Evolutionary conservation across 495 filamentous ascomycete genomes (phyloP), one percentile per base, ranked within the genome.

Genomic region (Thermothielavioides terrestris): DNA sequence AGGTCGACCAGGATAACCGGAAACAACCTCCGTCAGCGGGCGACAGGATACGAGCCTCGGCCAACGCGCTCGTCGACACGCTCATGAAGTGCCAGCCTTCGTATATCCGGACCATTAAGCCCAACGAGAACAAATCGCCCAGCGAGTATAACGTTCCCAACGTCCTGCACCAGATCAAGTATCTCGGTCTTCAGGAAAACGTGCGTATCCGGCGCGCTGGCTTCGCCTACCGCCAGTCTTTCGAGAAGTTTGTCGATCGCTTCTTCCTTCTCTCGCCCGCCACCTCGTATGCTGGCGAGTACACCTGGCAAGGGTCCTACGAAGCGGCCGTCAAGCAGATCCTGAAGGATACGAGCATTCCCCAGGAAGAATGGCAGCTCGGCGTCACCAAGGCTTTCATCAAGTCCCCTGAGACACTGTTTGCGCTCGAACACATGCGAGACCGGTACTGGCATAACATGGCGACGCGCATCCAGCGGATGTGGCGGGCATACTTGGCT

Each of bases 401-500:
- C 72, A 99, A 99, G 66, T 94, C 94, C 0, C 94, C 94, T 2
- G 94, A 99, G 69, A 97, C 94, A 0, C 70, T 99, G 8, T 99
- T 99, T 59, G 94, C 92, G 8, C 74, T 99, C 15, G 94, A 99
- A 66, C 88, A 92, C 34, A 96, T 99, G 92, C 78, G 94, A 53
- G 94, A 97, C 64, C 77, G 86, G 20, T 97, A 96, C 68, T 97
- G 91, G 90, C 89, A 95, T 66, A 99, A 97, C 68, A 97, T 99
- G 92, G 91, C 92, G 6, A 95, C 89, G 41, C 80, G 94, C 26
- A 97, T 99, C 54, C 94, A 99, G 65, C 80, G 94, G 50, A 91
- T 92, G 54, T 99, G 94, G 94, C 77, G 94, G 50, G 94, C 94
- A 53, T 97, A 95, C 55, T 74, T 97, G 30, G 80, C 89, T 11